Percentiles rank a stretch among this genome's conserved stretches.
These are phyloP conservation scores for Trichoderma gracile DNA, from an alignment of 2,329 filamentous ascomycete species.

Conservation along the genomic window DNA sequence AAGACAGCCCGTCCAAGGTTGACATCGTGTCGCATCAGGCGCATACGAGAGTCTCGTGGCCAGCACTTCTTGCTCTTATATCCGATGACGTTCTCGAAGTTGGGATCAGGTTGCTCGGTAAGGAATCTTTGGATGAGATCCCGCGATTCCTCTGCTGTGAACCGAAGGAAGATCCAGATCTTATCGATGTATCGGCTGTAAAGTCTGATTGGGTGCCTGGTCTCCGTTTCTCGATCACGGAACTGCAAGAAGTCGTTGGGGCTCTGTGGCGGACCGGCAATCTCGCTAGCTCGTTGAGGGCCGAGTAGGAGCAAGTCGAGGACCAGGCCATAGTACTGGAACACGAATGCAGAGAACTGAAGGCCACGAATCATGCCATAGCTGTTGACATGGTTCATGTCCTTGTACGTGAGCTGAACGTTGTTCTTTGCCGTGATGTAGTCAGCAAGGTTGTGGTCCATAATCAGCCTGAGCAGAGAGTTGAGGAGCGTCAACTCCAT, in stretches of 20 bases:
- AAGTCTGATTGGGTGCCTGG: slow-evolving; percentile 90
- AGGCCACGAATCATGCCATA: slow-evolving; percentile 98
- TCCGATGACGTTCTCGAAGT: slow-evolving; percentile 98
- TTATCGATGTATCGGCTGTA: slow-evolving; percentile 98
- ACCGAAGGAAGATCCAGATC: slow-evolving; percentile 97
- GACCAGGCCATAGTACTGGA: slow-evolving; percentile 97
- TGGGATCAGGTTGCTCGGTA: slow-evolving; percentile 96
- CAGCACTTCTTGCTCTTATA: slow-evolving; percentile 99
- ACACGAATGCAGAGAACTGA: slow-evolving; percentile 97
- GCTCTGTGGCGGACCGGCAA: slow-evolving; percentile 88
- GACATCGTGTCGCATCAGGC: slow-evolving; percentile 97
- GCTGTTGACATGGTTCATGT: slow-evolving; percentile 99
- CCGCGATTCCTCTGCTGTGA: slow-evolving; percentile 88
- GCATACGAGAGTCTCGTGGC: slow-evolving; percentile 96
- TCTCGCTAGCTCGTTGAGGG: slow-evolving; percentile 93
- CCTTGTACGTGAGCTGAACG: slow-evolving; percentile 97
- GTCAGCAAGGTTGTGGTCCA: slow-evolving; percentile 99
- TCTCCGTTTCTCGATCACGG: slow-evolving; percentile 88
- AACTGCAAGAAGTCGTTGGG: slow-evolving; percentile 99
- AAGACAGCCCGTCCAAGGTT: slow-evolving; percentile 97
- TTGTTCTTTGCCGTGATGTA: slow-evolving; percentile 99
- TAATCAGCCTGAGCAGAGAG: slow-evolving; percentile 87
- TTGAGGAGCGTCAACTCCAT: slow-evolving; percentile 96
- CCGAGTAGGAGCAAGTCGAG: slow-evolving; percentile 90
- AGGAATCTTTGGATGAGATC: slow-evolving; percentile 97